Conservation (phyloP, 2,329 filamentous ascomycete species). For the Pseudopithomyces chartarum region DNA sequence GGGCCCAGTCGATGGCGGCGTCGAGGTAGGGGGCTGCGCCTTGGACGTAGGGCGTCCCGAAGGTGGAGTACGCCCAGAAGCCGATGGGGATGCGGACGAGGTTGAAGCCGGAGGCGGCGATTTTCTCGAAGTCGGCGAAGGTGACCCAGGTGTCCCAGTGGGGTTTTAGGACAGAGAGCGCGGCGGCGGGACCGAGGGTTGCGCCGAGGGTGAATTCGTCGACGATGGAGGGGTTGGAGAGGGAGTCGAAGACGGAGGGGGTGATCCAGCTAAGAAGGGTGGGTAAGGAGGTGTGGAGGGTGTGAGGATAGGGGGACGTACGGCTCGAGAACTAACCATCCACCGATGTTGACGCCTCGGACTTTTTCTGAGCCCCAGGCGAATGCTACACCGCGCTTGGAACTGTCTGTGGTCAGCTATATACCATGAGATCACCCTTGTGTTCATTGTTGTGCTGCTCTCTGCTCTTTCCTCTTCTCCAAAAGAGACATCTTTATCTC, state of each 20-base stretch:
- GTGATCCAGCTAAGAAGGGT: slow-evolving; percentile 63
- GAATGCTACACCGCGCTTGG: slow-evolving; percentile 49
- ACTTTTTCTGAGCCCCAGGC: slow-evolving; percentile 57
- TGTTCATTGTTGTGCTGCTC: too few relatives aligned
- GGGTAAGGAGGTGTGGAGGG: too few relatives aligned
- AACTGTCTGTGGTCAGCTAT: slow-evolving; percentile 24
- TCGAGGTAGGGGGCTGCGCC: slow-evolving; percentile 61
- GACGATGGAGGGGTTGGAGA: slow-evolving; percentile 43
- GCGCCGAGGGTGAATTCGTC: slow-evolving; percentile 60
- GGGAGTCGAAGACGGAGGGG: slow-evolving; percentile 58
- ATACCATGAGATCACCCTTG: neutral
- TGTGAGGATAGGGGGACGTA: too few relatives aligned
- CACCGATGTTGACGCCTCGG: slow-evolving; percentile 57
- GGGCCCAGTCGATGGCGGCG: slow-evolving; percentile 61
- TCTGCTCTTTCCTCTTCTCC: neutral
- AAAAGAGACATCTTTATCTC: neutral
- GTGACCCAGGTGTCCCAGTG: slow-evolving; percentile 60
- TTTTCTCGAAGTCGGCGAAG: slow-evolving; percentile 60
- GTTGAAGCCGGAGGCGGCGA: slow-evolving; percentile 62
- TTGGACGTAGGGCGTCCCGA: slow-evolving; percentile 55
- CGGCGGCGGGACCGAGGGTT: slow-evolving; percentile 54
- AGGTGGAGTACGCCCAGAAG: slow-evolving; percentile 63
- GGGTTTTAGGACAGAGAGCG: slow-evolving; percentile 50
- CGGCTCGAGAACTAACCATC: slow-evolving; percentile 56
- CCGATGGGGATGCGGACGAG: slow-evolving; percentile 64